These are phyloP conservation scores for Herpetomonas samuelpessoai DNA, from an alignment of 208 protist species.

Conservation along the genomic window DNA sequence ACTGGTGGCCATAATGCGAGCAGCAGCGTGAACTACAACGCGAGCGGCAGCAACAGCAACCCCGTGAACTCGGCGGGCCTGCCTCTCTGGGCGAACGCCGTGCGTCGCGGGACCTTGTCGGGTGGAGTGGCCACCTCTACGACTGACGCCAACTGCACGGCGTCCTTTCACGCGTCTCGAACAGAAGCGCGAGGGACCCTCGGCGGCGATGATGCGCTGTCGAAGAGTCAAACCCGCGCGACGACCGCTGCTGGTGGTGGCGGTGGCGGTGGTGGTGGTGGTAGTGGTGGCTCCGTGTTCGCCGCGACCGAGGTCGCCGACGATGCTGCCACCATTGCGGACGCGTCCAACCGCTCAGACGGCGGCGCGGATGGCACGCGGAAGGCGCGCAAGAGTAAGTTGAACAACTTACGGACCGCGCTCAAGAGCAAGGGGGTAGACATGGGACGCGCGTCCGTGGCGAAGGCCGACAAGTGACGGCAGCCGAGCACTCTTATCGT, in stretches of 20 bases:
- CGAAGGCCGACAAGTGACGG: too few species aligned
- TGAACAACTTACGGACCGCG: background rate
- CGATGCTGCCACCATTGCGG: background rate
- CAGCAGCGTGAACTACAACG: too few species aligned
- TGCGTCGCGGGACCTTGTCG: too few species aligned
- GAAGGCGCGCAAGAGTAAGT: constrained; percentile 1
- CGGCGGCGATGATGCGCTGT: background rate
- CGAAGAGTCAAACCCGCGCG: background rate
- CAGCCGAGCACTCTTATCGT: too few species aligned
- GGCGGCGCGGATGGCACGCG: background rate
- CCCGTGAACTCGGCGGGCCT: too few species aligned
- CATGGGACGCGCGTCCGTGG: background rate
- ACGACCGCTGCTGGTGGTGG: too few species aligned
- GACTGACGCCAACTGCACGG: too few species aligned
- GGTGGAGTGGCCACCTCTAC: too few species aligned
- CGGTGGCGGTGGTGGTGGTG: too few species aligned
- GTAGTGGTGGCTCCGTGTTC: background rate
- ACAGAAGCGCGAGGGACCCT: background rate
- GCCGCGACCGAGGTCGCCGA: background rate
- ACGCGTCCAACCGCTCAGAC: background rate
- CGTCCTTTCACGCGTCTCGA: background rate
- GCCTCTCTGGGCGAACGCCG: too few species aligned
- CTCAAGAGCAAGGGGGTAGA: background rate
- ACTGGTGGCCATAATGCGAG: too few species aligned
- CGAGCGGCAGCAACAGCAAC: constrained; percentile 62